phyloP scores from a whole-genome alignment of 768 basidiomycete species.

The Suillus discolor region DNA sequence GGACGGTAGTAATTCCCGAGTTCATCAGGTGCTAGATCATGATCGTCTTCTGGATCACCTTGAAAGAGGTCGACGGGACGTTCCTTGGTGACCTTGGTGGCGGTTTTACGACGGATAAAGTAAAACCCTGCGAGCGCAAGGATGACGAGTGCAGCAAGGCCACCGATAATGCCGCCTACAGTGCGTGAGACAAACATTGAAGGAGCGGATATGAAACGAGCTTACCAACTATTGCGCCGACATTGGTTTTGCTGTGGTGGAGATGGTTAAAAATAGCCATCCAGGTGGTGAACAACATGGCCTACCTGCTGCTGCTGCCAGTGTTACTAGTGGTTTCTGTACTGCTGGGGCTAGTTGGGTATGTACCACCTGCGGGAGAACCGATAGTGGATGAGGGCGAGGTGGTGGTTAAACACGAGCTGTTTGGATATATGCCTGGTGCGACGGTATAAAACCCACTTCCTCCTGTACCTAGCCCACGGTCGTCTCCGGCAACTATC shows the following conservation, averaged over 20 bases:
- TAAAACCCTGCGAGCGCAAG: constrained; percentile 45
- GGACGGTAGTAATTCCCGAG: constrained; percentile 75
- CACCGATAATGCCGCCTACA: constrained; percentile 57
- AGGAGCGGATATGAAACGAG: neutral
- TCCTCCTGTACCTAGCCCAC: constrained; percentile 71
- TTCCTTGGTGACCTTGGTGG: constrained; percentile 46
- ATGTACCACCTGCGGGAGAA: constrained; percentile 71
- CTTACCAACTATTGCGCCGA: constrained; percentile 55
- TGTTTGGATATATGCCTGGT: constrained; percentile 49
- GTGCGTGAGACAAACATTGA: constrained; percentile 13
- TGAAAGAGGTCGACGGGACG: constrained; percentile 70
- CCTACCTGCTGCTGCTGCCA: constrained; percentile 30
- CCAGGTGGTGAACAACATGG: neutral
- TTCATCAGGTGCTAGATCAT: constrained; percentile 42
- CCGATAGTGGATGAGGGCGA: constrained; percentile 83
- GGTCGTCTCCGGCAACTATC: constrained; percentile 64
- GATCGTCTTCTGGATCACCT: constrained; percentile 53
- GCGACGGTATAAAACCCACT: constrained; percentile 60
- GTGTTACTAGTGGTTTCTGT: constrained; percentile 25
- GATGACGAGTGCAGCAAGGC: constrained; percentile 51
- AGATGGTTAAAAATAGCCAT: constrained; percentile 5
- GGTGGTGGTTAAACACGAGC: constrained; percentile 53
- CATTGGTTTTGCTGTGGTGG: constrained; percentile 35
- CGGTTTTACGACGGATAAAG: constrained; percentile 51
- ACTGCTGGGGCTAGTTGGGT: constrained; percentile 56